Percentiles rank a stretch among this genome's conserved stretches.
Conservation (phyloP, 2,329 filamentous ascomycete species). For the Aspergillus ruber region DNA sequence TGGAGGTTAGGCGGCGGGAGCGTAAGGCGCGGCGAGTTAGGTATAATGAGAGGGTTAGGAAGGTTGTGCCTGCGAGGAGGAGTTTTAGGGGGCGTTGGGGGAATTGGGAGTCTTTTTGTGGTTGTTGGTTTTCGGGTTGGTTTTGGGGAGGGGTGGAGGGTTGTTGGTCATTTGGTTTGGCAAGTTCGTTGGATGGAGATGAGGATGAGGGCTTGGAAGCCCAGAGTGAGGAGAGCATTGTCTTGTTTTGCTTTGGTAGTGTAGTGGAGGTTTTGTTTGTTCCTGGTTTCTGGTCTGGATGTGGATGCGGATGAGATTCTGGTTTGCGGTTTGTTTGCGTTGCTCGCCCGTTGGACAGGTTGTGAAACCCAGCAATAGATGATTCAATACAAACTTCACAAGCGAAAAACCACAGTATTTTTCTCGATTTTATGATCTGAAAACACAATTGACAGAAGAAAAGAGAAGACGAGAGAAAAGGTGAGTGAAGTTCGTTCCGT, state of each 20-base stretch:
- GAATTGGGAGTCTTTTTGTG: slow-evolving; percentile 1
- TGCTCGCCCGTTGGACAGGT: no score
- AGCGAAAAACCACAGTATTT: no score
- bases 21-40: slow-evolving; percentile 65
- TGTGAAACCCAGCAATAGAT: no score
- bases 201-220: slow-evolving; percentile 10
- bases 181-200: slow-evolving; percentile 2
- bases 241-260: no score
- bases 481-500: no score
- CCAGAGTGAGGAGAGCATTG: slow-evolving; percentile 8
- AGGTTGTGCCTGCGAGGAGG: slow-evolving; percentile 67
- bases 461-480: no score
- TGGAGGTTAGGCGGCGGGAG: slow-evolving; percentile 54
- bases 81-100: slow-evolving; percentile 38
- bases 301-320: not conserved
- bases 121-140: slow-evolving; percentile 2
- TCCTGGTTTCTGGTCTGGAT: not conserved
- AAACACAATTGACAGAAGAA: no score
- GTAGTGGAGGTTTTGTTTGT: no score
- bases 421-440: no score
- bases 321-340: no score
- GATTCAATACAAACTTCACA: no score
- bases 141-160: slow-evolving; percentile 6
- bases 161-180: not conserved
- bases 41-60: slow-evolving; percentile 64